Evolutionary conservation across 345 rosid genomes (phyloP).

Genomic region (Iberis pinnata): DNA sequence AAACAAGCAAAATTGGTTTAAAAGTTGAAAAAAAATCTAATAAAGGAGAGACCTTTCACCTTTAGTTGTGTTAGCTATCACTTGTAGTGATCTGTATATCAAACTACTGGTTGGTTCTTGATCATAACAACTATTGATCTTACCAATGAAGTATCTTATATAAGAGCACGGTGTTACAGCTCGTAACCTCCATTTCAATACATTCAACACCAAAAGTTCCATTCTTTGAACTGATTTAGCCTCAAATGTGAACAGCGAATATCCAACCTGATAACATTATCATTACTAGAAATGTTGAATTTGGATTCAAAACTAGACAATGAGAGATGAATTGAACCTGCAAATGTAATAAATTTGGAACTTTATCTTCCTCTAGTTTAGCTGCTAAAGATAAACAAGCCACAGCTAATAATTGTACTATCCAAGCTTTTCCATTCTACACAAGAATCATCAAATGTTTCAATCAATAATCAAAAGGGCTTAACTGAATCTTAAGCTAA

Average conservation of each 20-base stretch:
- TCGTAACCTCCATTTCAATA: constrained; percentile 64
- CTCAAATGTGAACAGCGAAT: constrained; percentile 44
- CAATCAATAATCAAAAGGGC: not conserved
- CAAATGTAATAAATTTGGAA: constrained; percentile 42
- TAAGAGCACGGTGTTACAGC: constrained; percentile 50
- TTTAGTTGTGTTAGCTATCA: constrained; percentile 46
- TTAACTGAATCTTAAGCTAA: not conserved
- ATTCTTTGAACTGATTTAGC: constrained; percentile 51
- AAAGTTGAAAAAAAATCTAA: not conserved
- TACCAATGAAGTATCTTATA: constrained; percentile 41
- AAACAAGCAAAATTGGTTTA: not conserved
- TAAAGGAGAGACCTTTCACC: constrained; percentile 32
- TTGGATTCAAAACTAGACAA: not conserved
- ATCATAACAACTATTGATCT: constrained; percentile 34
- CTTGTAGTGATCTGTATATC: constrained; percentile 38
- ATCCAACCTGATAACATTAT: constrained; percentile 38
- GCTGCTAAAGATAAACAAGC: constrained; percentile 68
- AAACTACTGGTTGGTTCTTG: constrained; percentile 28
- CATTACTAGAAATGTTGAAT: constrained; percentile 5
- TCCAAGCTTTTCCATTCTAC: constrained; percentile 57
- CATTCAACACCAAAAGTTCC: constrained; percentile 56
- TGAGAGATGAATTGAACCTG: constrained; percentile 37
- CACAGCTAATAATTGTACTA: constrained; percentile 51
- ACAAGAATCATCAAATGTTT: not conserved
- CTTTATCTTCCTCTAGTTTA: constrained; percentile 59